These are phyloP conservation scores for Tolypocladium pustulatum DNA, from an alignment of 2,329 filamentous ascomycete genomes.

Conservation along the genomic window DNA sequence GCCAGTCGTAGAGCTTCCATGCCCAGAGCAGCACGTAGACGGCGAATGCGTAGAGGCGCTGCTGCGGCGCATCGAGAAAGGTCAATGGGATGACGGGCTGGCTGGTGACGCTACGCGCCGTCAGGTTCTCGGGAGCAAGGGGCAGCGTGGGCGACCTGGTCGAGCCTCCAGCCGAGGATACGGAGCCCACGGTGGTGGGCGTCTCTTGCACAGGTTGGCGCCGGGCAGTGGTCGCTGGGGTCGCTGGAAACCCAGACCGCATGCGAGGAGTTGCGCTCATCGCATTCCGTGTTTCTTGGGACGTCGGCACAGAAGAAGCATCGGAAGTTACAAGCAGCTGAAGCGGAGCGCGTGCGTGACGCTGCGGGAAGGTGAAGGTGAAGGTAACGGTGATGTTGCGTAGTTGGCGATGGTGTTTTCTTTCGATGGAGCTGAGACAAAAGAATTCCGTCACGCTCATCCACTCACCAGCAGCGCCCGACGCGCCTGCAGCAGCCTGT, in stretches of 20 bases:
- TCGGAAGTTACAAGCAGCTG: neutral
- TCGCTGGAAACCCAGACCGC: slow-evolving; percentile 72
- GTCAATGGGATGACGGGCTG: slow-evolving; percentile 69
- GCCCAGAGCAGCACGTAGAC: slow-evolving; percentile 66
- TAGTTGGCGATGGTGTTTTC: neutral
- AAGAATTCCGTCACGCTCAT: neutral
- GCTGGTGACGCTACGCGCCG: slow-evolving; percentile 14
- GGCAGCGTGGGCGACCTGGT: slow-evolving; percentile 28
- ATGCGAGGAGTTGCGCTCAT: slow-evolving; percentile 79
- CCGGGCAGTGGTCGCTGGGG: slow-evolving; percentile 45
- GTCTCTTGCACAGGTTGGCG: slow-evolving; percentile 20
- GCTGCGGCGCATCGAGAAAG: slow-evolving; percentile 79
- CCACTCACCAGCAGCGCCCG: neutral
- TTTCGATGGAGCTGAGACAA: neutral
- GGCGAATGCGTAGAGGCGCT: slow-evolving; percentile 78
- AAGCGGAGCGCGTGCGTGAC: neutral
- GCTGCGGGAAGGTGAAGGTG: neutral
- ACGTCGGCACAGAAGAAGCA: slow-evolving; percentile 2
- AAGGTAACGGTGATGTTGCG: neutral
- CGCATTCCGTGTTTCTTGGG: slow-evolving; percentile 40
- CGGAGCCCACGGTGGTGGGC: slow-evolving; percentile 18
- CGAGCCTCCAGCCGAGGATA: slow-evolving; percentile 17
- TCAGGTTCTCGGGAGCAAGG: slow-evolving; percentile 33
- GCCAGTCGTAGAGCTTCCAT: slow-evolving; percentile 84
- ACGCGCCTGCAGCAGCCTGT: neutral